Evolutionary conservation across 2,329 filamentous ascomycete genomes (phyloP).

Genomic region (Lizonia empirigonia): DNA sequence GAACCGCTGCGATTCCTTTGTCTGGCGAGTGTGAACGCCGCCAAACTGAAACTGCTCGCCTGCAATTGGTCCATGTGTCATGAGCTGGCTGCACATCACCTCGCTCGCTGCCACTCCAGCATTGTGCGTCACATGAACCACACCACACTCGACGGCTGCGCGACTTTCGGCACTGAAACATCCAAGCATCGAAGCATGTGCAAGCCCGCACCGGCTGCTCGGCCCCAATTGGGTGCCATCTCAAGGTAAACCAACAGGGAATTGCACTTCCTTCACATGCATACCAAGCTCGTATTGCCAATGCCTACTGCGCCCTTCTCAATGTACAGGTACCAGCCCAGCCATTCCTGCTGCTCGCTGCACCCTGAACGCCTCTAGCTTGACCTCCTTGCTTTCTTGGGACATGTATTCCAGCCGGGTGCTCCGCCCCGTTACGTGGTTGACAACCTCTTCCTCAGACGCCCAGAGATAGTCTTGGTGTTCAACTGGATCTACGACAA

Average conservation of each 20-base stretch:
- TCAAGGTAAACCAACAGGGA: slow-evolving; percentile 2
- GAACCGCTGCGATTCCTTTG: slow-evolving; percentile 8
- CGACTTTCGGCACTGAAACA: not conserved
- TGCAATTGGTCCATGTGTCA: slow-evolving; percentile 6
- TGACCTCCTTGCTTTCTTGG: slow-evolving; percentile 38
- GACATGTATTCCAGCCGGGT: slow-evolving; percentile 40
- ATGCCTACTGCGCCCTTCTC: not conserved
- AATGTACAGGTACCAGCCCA: not conserved
- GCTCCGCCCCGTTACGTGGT: slow-evolving; percentile 26
- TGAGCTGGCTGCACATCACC: slow-evolving; percentile 1
- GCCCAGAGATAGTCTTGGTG: slow-evolving; percentile 51
- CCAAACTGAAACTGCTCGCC: slow-evolving; percentile 5
- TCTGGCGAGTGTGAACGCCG: too few relatives aligned
- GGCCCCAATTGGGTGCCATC: not conserved
- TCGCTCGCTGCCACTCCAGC: not conserved
- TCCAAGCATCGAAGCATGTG: slow-evolving; percentile 6
- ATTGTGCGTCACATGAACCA: slow-evolving; percentile 2
- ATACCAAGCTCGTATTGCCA: slow-evolving; percentile 6
- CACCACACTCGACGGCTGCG: too few relatives aligned
- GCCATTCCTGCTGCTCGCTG: slow-evolving; percentile 18
- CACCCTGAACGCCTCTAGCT: slow-evolving; percentile 43
- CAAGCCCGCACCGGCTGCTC: not conserved
- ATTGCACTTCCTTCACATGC: slow-evolving; percentile 12
- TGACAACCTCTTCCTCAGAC: slow-evolving; percentile 48
- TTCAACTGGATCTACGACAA: slow-evolving; percentile 49